Conservation (phyloP, 2,329 filamentous ascomycete species). For the Alternaria alternata region DNA sequence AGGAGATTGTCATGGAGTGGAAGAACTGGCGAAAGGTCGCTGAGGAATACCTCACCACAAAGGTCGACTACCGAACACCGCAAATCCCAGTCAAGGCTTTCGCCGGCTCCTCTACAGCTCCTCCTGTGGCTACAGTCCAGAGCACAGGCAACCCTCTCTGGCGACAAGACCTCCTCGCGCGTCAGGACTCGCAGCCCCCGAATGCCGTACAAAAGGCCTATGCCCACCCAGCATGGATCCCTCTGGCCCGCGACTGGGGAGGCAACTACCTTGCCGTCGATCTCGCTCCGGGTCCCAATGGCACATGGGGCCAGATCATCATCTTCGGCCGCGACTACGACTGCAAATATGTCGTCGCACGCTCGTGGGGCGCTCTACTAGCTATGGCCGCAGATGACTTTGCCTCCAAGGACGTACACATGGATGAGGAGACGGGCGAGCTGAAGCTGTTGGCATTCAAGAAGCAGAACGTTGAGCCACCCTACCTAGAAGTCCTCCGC, state of each 20-base stretch:
- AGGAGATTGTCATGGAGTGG: constrained; percentile 98
- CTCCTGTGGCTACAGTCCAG: constrained; percentile 62
- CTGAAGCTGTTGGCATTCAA: constrained; percentile 89
- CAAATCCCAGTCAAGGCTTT: constrained; percentile 75
- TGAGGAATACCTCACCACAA: constrained; percentile 78
- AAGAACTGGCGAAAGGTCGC: constrained; percentile 95
- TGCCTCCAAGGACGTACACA: constrained; percentile 87
- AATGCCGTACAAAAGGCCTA: constrained; percentile 91
- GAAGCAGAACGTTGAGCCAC: constrained; percentile 83
- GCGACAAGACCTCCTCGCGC: constrained; percentile 83
- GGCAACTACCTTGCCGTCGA: constrained; percentile 97
- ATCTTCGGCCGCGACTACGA: constrained; percentile 98
- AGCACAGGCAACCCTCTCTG: constrained; percentile 71
- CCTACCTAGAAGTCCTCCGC: constrained; percentile 92
- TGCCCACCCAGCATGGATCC: constrained; percentile 93
- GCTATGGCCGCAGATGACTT: constrained; percentile 90
- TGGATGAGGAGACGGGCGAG: constrained; percentile 91
- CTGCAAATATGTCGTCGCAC: constrained; percentile 94
- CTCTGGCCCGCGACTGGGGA: constrained; percentile 95
- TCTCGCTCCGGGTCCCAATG: constrained; percentile 85
- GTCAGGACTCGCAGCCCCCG: constrained; percentile 87
- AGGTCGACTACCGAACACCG: constrained; percentile 64
- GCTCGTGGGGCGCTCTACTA: constrained; percentile 89
- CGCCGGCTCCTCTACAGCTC: constrained; percentile 74
- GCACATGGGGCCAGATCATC: constrained; percentile 96